Evolutionary conservation across 73 alveolate species (phyloP), one percentile per base, ranked within the genome.

Genomic region (Paraurostyla sp.): DNA sequence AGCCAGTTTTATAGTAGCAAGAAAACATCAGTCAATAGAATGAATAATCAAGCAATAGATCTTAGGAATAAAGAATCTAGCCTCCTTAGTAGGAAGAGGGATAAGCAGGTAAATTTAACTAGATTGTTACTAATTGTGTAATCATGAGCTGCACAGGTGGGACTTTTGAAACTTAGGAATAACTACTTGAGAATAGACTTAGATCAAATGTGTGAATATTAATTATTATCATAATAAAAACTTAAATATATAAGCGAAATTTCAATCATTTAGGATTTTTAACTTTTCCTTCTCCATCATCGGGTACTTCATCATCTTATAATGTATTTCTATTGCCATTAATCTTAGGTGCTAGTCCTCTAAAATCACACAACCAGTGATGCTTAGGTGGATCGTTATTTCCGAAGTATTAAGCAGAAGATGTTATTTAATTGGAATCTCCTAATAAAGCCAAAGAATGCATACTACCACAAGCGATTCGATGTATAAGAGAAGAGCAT

Each of bases 391-490:
- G 11, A 13, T 87, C 93, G 27, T 52, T 87, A 43, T 62, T 41
- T 22, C 51, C 56, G 51, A 75, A 87, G 51, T 36, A 87, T 9
- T 87, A 54, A 27, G 87, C 30, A 0, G 93, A 87, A 23, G 22
- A 62, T 7, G 89, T 87, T 22, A 87, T 48, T 29, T 63, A 18
- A 22, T 29, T 49, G 15, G 96, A 45, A 43, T 91, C 93, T 13
- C 96, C 96, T n/a, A 91, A 32, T 27, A 90, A 80, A 0, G 95
- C 95, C 87, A 95, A 38, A 86, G 98, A 90, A 88, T 96, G 99
- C 85, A 91, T 93, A 11, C 98, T 95, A 51, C 99, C 99, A 83
- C 99, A 97, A 29, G 97, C 96, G 36, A 97, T 90, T 76, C 92
- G 91, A 30, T 93, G 76, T 29, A 95, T 91, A 63, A 91, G 90